phyloP scores from a whole-genome alignment of 2,329 filamentous ascomycete species.

The Colletotrichum zoysiae region DNA sequence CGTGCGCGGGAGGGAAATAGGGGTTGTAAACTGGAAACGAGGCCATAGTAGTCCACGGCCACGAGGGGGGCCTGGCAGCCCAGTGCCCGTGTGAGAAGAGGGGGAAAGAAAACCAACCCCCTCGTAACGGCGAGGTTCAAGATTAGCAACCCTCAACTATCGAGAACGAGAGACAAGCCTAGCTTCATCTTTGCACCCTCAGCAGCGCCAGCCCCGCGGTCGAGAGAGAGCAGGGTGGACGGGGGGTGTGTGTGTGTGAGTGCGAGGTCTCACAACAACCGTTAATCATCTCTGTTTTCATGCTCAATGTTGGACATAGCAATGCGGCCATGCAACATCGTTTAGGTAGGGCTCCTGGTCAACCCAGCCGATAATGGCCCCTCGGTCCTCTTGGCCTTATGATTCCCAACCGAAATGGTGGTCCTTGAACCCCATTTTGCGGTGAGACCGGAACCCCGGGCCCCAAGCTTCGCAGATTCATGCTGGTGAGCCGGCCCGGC shows the following conservation, averaged over 20 bases:
- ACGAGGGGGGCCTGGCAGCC: constrained; percentile 23
- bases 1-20: constrained; percentile 6
- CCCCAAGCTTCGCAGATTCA: constrained; percentile 29
- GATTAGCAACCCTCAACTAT: constrained; percentile 33
- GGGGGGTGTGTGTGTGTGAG: too few species aligned
- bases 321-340: constrained; percentile 22
- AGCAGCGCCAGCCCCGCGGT: constrained; percentile 15
- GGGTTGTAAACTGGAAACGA: constrained; percentile 20
- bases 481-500: constrained; percentile 15
- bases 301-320: constrained; percentile 4
- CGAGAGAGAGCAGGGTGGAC: not conserved
- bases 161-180: constrained; percentile 3
- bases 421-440: not conserved
- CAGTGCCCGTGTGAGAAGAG: not conserved
- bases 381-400: not conserved
- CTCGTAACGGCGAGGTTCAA: constrained; percentile 30
- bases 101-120: not conserved
- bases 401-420: not conserved
- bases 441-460: constrained; percentile 15
- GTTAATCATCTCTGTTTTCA: constrained; percentile 9
- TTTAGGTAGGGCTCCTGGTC: not conserved
- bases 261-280: not conserved
- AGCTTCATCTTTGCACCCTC: constrained; percentile 11
- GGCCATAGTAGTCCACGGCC: constrained; percentile 12
- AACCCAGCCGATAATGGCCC: not conserved